Evolutionary conservation across 129 eudicot genomes (phyloP).

Genomic region (Artemisia argyi): DNA sequence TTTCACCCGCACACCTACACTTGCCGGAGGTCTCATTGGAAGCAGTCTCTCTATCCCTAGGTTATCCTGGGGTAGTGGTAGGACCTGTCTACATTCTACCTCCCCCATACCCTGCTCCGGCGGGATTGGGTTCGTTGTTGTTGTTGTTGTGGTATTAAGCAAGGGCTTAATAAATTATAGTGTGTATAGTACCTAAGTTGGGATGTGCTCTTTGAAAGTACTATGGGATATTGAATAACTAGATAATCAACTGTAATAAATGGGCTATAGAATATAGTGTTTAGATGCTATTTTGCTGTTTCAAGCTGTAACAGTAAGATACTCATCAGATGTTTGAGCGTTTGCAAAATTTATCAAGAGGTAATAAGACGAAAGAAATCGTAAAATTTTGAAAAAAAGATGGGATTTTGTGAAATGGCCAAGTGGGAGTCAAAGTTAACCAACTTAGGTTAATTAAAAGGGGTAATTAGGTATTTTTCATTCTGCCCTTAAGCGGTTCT

Average conservation of each 20-base stretch:
- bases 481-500: neutral
- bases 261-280: neutral
- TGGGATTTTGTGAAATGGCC: neutral
- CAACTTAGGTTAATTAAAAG: too few relatives aligned
- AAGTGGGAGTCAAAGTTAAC: neutral
- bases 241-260: neutral
- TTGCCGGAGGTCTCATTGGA: too few relatives aligned
- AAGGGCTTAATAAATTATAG: neutral
- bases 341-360: neutral
- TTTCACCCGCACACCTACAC: too few relatives aligned
- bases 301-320: neutral
- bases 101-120: too few relatives aligned
- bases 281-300: neutral
- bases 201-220: neutral
- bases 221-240: neutral
- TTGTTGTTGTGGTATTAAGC: too few relatives aligned
- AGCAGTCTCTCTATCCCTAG: too few relatives aligned
- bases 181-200: neutral
- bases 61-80: too few relatives aligned
- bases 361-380: neutral
- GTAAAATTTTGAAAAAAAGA: neutral
- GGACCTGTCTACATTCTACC: too few relatives aligned
- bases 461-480: neutral
- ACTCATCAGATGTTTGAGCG: neutral
- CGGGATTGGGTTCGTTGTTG: too few relatives aligned